These are phyloP conservation scores for Monilinia polystroma DNA, from an alignment of 2,329 filamentous ascomycete genomes.

Conservation along the genomic window DNA sequence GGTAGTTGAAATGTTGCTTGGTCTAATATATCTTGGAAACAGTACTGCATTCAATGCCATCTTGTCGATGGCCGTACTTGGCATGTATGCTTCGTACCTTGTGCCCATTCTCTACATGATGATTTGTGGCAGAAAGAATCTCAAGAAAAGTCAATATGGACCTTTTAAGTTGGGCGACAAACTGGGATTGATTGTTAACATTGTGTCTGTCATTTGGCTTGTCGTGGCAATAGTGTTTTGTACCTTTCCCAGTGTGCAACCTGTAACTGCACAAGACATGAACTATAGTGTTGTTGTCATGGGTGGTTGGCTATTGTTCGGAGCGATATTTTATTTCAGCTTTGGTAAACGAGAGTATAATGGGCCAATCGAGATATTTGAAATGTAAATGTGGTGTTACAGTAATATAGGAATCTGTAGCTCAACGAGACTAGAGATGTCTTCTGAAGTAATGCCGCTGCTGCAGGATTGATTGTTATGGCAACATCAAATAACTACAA, in stretches of 20 bases:
- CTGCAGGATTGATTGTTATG: not conserved
- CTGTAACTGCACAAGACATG: conserved; percentile 47
- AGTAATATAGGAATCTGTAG: no score
- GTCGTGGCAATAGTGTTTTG: conserved; percentile 47
- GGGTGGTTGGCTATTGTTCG: conserved; percentile 43
- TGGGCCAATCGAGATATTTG: conserved; percentile 29
- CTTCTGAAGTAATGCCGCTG: not conserved
- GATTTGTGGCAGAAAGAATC: conserved; percentile 40
- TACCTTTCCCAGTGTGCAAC: conserved; percentile 46
- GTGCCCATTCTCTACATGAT: conserved; percentile 45
- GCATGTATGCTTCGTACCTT: conserved; percentile 47
- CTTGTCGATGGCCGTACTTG: conserved; percentile 46
- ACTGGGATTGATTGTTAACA: conserved; percentile 43
- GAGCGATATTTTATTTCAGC: conserved; percentile 41
- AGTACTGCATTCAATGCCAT: conserved; percentile 50
- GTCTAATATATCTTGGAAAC: conserved; percentile 48
- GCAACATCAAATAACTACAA: not conserved
- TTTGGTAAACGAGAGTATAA: conserved; percentile 36
- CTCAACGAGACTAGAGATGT: no score
- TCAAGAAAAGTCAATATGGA: conserved; percentile 33
- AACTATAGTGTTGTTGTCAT: conserved; percentile 49
- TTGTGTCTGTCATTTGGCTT: conserved; percentile 47
- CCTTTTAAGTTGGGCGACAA: conserved; percentile 40
- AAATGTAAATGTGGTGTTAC: not conserved
- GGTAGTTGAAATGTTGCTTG: conserved; percentile 48